Evolutionary conservation across 169 alveolate genomes (phyloP).

Genomic region (Eimeria mitis): DNA sequence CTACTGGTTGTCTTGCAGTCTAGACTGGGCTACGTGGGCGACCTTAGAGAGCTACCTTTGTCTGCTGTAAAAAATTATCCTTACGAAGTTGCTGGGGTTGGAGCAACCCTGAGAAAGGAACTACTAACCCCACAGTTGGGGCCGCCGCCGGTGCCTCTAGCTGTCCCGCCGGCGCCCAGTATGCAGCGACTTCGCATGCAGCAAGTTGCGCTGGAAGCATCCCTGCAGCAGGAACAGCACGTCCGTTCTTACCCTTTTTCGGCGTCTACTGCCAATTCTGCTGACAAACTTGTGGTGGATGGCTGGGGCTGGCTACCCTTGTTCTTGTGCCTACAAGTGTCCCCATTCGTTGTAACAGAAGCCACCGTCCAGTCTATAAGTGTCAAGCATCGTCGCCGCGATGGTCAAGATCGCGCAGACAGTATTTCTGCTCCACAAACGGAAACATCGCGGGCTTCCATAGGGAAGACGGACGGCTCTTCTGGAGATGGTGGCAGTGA

Average conservation of each 20-base stretch:
- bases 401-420: not conserved
- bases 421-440: not conserved
- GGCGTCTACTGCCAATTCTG: constrained; percentile 57
- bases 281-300: constrained; percentile 77
- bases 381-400: constrained; percentile 10
- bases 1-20: constrained; percentile 77
- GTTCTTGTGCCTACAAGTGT: constrained; percentile 78
- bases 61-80: constrained; percentile 74
- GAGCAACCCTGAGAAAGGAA: not conserved
- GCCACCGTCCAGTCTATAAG: constrained; percentile 63
- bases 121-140: constrained; percentile 33
- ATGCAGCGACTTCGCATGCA: constrained; percentile 74
- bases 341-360: constrained; percentile 75
- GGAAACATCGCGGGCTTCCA: not conserved
- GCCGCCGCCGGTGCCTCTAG: constrained; percentile 72
- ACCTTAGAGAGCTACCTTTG: constrained; percentile 71
- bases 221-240: constrained; percentile 58
- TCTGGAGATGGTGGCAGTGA: not conserved
- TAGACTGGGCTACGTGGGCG: constrained; percentile 80
- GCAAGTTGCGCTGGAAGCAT: constrained; percentile 48
- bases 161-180: constrained; percentile 72
- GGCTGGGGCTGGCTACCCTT: constrained; percentile 80
- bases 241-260: constrained; percentile 66
- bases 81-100: constrained; percentile 72
- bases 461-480: not conserved